Base-by-base conservation (phyloP, 2,329 filamentous ascomycete genomes). In the Fusarium paranaense region DNA sequence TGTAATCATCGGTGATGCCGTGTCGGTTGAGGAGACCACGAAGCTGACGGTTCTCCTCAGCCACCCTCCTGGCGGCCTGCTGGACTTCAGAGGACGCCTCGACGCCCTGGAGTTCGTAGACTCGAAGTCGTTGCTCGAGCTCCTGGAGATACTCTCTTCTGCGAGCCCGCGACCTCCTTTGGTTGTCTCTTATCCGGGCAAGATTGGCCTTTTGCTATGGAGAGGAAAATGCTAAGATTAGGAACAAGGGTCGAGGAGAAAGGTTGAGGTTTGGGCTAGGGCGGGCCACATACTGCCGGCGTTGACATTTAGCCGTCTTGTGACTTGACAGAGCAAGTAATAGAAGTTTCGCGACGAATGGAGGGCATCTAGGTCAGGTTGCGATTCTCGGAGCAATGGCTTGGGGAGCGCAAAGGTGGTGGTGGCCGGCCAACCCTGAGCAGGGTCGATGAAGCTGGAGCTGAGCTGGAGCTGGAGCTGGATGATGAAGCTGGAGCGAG, bases 51-150 rank as follows among this genome's bases (percentile, higher is more conserved):
- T 95, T 95, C 81, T 95, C 92, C 18, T 92, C 90, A 6, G 90
- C 87, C 4, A 95, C 93, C 64, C 85, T 88, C 65, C 91, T 86
- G 2, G 93, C 93, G 1, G 92, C 93, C 60, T 87, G 83, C 79
- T 95, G 93, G 13, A 95, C 90, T 78, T 94, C 92, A n/a, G 88
- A 85, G 1, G 91, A 92, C 5, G 92, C 93, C 77, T 92, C 88
- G 58, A 93, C 87, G 20, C 93, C 93, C 35, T 88, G 84, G 40
- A 89, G 85, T 80, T 95, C 91, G 79, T 89, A 94, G 62, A 84
- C 83, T 56, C 90, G 88, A 38, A 83, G 77, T 69, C 90, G 90
- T 63, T 87, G 84, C 81, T 95, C 92, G 32, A 95, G 87, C 64
- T 93, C 91, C 70, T 90, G 86, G 42, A 94, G 83, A 79, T 95